phyloP scores from a whole-genome alignment of 2,329 filamentous ascomycete genomes.

The Colletotrichum lini region DNA sequence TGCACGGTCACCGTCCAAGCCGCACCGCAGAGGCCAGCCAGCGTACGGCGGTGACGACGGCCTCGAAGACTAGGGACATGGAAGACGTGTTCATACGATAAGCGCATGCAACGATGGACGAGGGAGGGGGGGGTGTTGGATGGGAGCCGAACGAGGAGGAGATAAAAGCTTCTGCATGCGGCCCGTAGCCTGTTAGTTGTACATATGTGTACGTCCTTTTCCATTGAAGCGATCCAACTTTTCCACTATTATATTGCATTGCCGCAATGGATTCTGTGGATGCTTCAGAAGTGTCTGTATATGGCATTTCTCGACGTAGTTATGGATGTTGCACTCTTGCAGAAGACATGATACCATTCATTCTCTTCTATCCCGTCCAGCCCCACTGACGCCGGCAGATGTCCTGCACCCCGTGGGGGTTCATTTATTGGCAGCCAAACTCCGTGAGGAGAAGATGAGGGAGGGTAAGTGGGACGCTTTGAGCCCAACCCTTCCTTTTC shows the following conservation, averaged over 20 bases:
- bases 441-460: no score
- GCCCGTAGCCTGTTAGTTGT: conserved; percentile 27
- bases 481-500: no score
- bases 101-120: conserved; percentile 34
- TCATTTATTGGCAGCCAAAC: no score
- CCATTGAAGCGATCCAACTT: conserved; percentile 19
- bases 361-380: no score
- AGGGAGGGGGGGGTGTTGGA: not conserved
- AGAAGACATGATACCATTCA: no score
- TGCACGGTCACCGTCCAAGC: not conserved
- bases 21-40: not conserved
- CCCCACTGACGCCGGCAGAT: no score
- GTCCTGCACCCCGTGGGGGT: no score
- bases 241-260: not conserved
- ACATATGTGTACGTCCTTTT: conserved; percentile 15
- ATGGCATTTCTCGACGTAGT: no score
- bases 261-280: not conserved
- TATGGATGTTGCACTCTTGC: no score
- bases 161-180: conserved; percentile 15
- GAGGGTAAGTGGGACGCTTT: no score
- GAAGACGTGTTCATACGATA: conserved; percentile 37
- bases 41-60: no score
- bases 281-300: not conserved
- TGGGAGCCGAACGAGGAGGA: not conserved
- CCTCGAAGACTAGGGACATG: not conserved